Evolutionary conservation across 495 filamentous ascomycete genomes (phyloP).

Genomic region (Penicillium antarcticum): DNA sequence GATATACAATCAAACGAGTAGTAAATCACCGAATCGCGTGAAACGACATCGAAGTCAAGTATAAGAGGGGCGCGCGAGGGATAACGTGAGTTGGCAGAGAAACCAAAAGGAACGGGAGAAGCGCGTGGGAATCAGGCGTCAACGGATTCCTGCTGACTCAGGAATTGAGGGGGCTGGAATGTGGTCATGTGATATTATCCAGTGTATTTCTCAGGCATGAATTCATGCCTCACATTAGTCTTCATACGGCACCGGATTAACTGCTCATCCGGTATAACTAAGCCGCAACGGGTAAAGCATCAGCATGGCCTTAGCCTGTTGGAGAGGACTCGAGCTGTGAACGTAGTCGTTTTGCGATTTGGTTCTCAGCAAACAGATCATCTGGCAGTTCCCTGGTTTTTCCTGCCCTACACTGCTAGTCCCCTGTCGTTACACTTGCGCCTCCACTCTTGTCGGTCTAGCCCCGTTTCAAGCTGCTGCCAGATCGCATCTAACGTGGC

Average conservation of each 20-base stretch:
- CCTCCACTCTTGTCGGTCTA: slow-evolving; percentile 10
- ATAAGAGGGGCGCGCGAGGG: slow-evolving; percentile 14
- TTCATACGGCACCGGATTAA: slow-evolving; percentile 17
- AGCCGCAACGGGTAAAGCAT: slow-evolving; percentile 29
- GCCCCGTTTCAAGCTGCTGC: slow-evolving; percentile 25
- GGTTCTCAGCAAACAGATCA: neutral
- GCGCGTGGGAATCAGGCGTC: slow-evolving; percentile 29
- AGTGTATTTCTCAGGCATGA: neutral
- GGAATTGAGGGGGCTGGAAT: slow-evolving; percentile 28
- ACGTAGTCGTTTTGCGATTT: slow-evolving; percentile 5
- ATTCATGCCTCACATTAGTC: slow-evolving; percentile 13
- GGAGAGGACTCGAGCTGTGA: slow-evolving; percentile 10
- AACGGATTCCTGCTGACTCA: slow-evolving; percentile 12
- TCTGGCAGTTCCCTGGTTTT: neutral
- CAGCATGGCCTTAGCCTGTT: slow-evolving; percentile 28
- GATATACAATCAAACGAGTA: slow-evolving; percentile 1
- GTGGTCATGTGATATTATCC: slow-evolving; percentile 7
- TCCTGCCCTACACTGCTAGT: neutral
- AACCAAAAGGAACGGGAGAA: slow-evolving; percentile 20
- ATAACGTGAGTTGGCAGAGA: slow-evolving; percentile 23
- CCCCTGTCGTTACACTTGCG: slow-evolving; percentile 6
- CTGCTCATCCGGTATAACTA: slow-evolving; percentile 19
- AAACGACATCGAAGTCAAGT: slow-evolving; percentile 11
- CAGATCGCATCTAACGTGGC: slow-evolving; percentile 33
- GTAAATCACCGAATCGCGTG: slow-evolving; percentile 11